Evolutionary conservation across 2,329 filamentous ascomycete genomes (phyloP).

Genomic region (Ascomycota sp.): DNA sequence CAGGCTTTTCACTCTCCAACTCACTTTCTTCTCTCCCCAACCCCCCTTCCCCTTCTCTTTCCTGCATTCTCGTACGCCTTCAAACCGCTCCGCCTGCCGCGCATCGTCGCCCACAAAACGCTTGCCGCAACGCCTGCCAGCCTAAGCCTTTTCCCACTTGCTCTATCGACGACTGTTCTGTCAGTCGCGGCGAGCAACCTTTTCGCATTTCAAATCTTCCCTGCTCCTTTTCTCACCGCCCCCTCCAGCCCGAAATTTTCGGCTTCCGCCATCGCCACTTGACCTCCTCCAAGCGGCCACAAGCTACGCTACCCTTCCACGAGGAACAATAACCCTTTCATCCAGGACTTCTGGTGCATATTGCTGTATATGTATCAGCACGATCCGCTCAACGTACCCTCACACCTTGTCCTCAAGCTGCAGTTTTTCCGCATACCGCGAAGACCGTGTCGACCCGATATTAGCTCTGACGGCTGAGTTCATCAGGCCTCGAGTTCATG

Average conservation of each 20-base stretch:
- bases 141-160: not conserved
- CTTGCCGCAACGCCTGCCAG: no score
- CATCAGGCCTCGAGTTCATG: constrained; percentile 28
- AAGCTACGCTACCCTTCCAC: not conserved
- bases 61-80: no score
- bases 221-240: not conserved
- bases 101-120: no score
- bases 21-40: not conserved
- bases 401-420: constrained; percentile 76
- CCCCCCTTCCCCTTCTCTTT: not conserved
- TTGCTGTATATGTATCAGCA: constrained; percentile 94
- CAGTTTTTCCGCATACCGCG: constrained; percentile 89
- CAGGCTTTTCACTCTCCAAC: no score
- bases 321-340: constrained; percentile 5
- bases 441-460: constrained; percentile 77
- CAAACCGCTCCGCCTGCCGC: no score
- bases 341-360: constrained; percentile 12
- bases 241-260: not conserved
- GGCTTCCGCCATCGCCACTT: not conserved
- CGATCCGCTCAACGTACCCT: constrained; percentile 73
- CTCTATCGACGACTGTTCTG: constrained; percentile 3
- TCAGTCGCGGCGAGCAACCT: constrained; percentile 5
- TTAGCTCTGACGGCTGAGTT: constrained; percentile 79
- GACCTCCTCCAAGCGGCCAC: not conserved
- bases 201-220: not conserved